A percentile compares a stretch with the other conserved stretches of the same genome.
phyloP scores from a whole-genome alignment of 208 protist genomes.

The Leptomonas seymouri region DNA sequence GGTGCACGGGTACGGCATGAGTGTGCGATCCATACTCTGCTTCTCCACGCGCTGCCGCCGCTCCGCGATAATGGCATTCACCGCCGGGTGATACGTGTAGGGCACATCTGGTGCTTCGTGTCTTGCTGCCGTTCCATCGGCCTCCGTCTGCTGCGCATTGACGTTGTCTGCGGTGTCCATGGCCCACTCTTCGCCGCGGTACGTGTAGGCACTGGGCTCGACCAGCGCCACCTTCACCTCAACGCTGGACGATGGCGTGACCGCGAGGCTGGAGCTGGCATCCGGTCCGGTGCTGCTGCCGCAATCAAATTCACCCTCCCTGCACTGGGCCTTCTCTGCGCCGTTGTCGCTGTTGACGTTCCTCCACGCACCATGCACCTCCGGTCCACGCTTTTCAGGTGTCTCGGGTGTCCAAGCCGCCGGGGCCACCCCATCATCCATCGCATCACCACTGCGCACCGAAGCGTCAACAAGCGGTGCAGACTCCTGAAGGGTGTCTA shows the following conservation, averaged over 20 bases:
- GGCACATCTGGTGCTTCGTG: too few species aligned
- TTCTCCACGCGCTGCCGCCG: not conserved
- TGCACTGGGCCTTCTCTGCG: not conserved
- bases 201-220: not conserved
- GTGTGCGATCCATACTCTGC: not conserved
- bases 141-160: not conserved
- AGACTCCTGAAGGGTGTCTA: not conserved
- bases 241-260: not conserved
- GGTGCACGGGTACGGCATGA: not conserved
- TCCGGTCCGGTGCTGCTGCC: not conserved
- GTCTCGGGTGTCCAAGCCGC: too few species aligned
- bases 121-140: not conserved
- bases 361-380: not conserved
- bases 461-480: not conserved
- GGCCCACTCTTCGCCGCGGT: not conserved
- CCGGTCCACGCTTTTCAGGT: too few species aligned
- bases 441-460: not conserved
- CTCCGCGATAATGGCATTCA: constrained; percentile 8
- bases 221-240: not conserved
- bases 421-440: too few species aligned
- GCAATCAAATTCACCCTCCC: not conserved
- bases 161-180: not conserved
- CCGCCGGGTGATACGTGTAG: constrained; percentile 29
- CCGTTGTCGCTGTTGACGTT: not conserved
- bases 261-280: not conserved